Conservation (phyloP, 1,284 basidiomycete species). For the Melampsora americana region DNA sequence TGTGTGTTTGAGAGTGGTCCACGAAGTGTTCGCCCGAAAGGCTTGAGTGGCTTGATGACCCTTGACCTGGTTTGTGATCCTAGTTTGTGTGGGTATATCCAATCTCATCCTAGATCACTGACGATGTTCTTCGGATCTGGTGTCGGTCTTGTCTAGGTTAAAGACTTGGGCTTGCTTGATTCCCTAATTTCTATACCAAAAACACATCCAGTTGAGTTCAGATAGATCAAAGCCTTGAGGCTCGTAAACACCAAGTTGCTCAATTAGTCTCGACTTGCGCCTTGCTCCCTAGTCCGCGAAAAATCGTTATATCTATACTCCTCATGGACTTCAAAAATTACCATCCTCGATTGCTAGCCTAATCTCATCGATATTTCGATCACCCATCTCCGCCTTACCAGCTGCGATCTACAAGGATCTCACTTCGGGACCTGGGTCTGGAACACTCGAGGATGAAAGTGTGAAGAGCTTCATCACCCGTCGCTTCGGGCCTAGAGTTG, state of each 20-base stretch:
- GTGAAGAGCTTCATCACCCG: conserved; percentile 74
- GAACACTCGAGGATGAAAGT: conserved; percentile 65
- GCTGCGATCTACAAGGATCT: conserved; percentile 48
- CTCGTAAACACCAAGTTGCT: too few relatives aligned
- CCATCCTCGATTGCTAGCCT: conserved; percentile 56
- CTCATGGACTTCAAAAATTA: conserved; percentile 59
- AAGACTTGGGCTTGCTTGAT: conserved; percentile 34
- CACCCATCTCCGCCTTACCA: conserved; percentile 46
- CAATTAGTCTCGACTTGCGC: conserved; percentile 1
- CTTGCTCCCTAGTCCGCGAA: conserved; percentile 60
- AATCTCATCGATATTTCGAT: conserved; percentile 52
- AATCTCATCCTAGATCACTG: background rate
- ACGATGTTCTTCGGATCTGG: background rate
- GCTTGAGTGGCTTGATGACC: conserved; percentile 59
- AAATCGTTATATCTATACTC: conserved; percentile 69
- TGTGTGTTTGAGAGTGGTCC: conserved; percentile 77
- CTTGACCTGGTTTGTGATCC: conserved; percentile 54
- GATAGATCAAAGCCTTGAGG: too few relatives aligned
- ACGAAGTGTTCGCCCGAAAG: conserved; percentile 72
- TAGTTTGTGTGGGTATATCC: background rate
- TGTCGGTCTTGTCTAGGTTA: conserved; percentile 13
- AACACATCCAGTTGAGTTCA: conserved; percentile 30
- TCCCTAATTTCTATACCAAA: conserved; percentile 32
- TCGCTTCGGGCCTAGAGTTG: conserved; percentile 70
- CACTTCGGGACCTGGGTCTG: conserved; percentile 57